Percentiles rank a stretch among this genome's conserved stretches.
phyloP scores from a whole-genome alignment of 2,329 filamentous ascomycete species.

The Colletotrichum destructivum region DNA sequence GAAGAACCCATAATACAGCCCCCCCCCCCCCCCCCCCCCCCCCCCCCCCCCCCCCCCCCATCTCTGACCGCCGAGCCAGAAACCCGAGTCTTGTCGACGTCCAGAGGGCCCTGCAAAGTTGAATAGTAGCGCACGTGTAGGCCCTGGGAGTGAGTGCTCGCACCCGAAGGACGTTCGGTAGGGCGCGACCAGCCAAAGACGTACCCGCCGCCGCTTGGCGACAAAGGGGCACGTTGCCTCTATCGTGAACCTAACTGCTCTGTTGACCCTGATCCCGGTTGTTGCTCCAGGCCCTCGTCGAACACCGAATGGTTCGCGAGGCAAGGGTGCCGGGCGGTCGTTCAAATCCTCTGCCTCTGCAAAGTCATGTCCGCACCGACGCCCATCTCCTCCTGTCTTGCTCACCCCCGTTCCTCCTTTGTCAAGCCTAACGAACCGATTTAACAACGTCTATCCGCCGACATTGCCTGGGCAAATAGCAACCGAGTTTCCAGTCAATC shows the following conservation, averaged over 20 bases:
- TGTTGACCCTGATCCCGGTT: background rate
- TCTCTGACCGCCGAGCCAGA: background rate
- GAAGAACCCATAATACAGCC: background rate
- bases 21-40: background rate
- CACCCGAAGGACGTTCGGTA: background rate
- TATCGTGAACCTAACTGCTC: conserved; percentile 13
- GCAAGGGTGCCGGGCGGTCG: background rate
- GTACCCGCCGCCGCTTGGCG: background rate
- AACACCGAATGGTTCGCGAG: background rate
- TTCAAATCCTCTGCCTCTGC: no score
- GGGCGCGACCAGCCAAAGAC: background rate
- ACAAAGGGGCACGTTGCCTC: conserved; percentile 11
- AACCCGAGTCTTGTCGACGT: background rate
- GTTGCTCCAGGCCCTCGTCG: background rate
- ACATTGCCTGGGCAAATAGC: background rate
- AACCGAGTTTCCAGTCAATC: background rate
- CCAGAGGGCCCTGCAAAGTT: background rate
- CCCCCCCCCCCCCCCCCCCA: no score
- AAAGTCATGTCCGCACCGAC: background rate
- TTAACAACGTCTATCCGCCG: background rate
- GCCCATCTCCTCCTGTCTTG: background rate
- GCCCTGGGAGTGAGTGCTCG: background rate
- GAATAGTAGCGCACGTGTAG: background rate
- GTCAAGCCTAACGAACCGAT: background rate
- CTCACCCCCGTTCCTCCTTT: background rate